phyloP scores from a whole-genome alignment of 176 grass and related monocot species.

The Phyllostachys edulis region DNA sequence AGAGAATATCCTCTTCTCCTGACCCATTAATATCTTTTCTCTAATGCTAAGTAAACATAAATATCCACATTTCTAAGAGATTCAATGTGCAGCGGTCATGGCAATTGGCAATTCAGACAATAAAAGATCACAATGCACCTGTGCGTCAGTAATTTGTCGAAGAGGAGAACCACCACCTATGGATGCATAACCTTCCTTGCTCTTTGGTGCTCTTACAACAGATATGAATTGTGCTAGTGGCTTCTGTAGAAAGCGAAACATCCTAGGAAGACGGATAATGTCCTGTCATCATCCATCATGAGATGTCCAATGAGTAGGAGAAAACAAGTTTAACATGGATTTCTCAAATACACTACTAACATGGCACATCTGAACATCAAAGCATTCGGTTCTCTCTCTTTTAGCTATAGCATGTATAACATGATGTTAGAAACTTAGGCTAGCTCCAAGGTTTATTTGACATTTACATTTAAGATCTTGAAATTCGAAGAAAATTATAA shows the following conservation, averaged over 20 bases:
- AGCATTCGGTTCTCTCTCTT: neutral
- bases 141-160: conserved; percentile 91
- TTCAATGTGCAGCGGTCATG: neutral
- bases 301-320: conserved; percentile 14
- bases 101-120: conserved; percentile 1
- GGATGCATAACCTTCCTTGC: conserved; percentile 99
- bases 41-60: neutral
- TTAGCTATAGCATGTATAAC: conserved; percentile 3
- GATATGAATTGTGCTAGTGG: conserved; percentile 96
- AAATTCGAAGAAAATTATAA: neutral
- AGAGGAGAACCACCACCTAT: conserved; percentile 99
- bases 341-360: neutral
- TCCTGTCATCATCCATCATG: conserved; percentile 61
- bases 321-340: conserved; percentile 13
- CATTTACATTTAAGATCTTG: neutral
- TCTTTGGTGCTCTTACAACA: conserved; percentile 91
- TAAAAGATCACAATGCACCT: conserved; percentile 38
- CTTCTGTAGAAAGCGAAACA: conserved; percentile 95
- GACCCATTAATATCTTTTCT: neutral
- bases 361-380: conserved; percentile 7
- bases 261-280: conserved; percentile 92
- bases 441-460: conserved; percentile 1
- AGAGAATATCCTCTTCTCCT: neutral
- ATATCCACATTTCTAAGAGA: conserved; percentile 15
- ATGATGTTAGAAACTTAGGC: neutral